phyloP scores from a whole-genome alignment of 2,329 filamentous ascomycete species.

The Aspergillus luchuensis region DNA sequence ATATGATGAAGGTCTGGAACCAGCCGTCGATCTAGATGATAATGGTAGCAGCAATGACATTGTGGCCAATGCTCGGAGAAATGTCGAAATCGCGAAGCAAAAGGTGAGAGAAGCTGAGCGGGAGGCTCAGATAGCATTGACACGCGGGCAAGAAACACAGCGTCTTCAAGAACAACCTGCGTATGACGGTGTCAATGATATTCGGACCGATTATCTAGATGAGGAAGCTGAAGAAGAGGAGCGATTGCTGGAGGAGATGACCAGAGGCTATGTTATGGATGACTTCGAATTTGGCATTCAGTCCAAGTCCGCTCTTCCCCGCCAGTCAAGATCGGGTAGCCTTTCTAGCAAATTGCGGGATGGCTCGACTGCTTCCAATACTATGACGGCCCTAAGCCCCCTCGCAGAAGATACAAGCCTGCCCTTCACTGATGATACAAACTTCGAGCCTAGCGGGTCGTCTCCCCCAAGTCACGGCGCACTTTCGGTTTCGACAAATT shows the following conservation, averaged over 20 bases:
- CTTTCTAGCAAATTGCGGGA: constrained; percentile 79
- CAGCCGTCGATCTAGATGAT: constrained; percentile 48
- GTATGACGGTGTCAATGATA: constrained; percentile 23
- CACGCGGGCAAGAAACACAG: constrained; percentile 61
- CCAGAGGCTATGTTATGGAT: constrained; percentile 76
- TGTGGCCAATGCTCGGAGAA: constrained; percentile 58
- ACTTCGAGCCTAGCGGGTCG: constrained; percentile 36
- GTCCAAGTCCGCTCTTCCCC: constrained; percentile 67
- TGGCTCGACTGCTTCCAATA: constrained; percentile 73
- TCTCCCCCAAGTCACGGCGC: constrained; percentile 43
- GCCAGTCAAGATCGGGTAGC: constrained; percentile 80
- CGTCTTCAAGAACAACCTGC: constrained; percentile 38
- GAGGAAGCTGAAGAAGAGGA: constrained; percentile 74
- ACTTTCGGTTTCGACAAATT: constrained; percentile 4
- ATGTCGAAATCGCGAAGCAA: constrained; percentile 75
- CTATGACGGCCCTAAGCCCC: constrained; percentile 70
- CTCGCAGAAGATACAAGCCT: constrained; percentile 64
- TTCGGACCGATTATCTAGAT: constrained; percentile 53
- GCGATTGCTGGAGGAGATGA: constrained; percentile 82
- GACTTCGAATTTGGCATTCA: constrained; percentile 76
- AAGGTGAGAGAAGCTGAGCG: constrained; percentile 71
- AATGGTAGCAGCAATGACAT: constrained; percentile 35
- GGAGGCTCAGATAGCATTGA: constrained; percentile 65
- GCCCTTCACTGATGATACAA: constrained; percentile 38
- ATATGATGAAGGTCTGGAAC: constrained; percentile 88